A percentile compares a stretch with the other conserved stretches of the same genome.
Evolutionary conservation across 2,329 filamentous ascomycete species (phyloP).

Genomic region (Aureobasidium sp.): DNA sequence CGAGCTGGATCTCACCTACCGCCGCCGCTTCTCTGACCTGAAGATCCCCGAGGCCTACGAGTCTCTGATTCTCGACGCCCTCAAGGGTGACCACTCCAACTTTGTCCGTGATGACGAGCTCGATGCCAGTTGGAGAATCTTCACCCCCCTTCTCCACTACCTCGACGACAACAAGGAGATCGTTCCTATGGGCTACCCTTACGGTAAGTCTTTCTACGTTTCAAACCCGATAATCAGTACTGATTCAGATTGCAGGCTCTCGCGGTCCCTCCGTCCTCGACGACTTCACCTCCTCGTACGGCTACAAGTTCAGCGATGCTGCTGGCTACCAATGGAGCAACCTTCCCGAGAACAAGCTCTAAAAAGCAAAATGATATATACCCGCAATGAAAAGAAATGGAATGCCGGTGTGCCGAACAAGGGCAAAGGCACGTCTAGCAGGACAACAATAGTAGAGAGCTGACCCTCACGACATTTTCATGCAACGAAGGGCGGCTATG

Average conservation of each 20-base stretch:
- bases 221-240: neutral
- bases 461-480: slow-evolving; percentile 4
- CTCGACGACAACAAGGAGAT: slow-evolving; percentile 99
- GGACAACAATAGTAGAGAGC: slow-evolving; percentile 11
- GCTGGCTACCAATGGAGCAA: slow-evolving; percentile 88
- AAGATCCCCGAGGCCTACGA: slow-evolving; percentile 99
- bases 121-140: slow-evolving; percentile 97
- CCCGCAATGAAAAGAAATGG: slow-evolving; percentile 5
- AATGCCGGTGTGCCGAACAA: slow-evolving; percentile 1
- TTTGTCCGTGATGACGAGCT: slow-evolving; percentile 96
- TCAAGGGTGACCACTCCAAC: slow-evolving; percentile 99
- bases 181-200: slow-evolving; percentile 98
- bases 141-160: slow-evolving; percentile 95
- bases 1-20: slow-evolving; percentile 95
- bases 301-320: slow-evolving; percentile 97
- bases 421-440: neutral
- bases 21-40: slow-evolving; percentile 94
- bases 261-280: slow-evolving; percentile 93
- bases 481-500: slow-evolving; percentile 5
- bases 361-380: slow-evolving; percentile 26
- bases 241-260: slow-evolving; percentile 59
- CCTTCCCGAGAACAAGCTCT: slow-evolving; percentile 73
- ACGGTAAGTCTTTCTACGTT: slow-evolving; percentile 58
- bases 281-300: slow-evolving; percentile 96
- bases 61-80: slow-evolving; percentile 89